Evolutionary conservation across 805 yeast genomes (phyloP).

Genomic region (Candida vaughaniae): DNA sequence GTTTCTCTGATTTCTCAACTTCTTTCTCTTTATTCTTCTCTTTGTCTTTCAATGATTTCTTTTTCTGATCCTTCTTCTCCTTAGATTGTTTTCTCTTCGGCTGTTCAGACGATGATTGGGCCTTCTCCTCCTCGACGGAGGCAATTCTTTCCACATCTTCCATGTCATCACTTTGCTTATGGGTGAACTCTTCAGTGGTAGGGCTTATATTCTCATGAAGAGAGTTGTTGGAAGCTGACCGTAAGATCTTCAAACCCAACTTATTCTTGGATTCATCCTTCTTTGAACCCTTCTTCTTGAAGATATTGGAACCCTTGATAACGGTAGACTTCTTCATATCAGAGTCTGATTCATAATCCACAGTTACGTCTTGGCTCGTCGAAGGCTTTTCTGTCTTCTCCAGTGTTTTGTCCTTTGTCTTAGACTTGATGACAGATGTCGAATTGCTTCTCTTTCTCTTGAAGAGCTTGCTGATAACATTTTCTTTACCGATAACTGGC

Average conservation of each 20-base stretch:
- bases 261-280: slow-evolving; percentile 14
- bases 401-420: background rate
- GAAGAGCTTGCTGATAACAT: slow-evolving; percentile 41
- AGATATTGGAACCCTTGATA: slow-evolving; percentile 10
- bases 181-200: slow-evolving; percentile 2
- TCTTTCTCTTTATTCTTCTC: slow-evolving; percentile 4
- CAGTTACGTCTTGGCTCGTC: slow-evolving; percentile 18
- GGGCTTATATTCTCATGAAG: slow-evolving; percentile 9
- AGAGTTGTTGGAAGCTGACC: slow-evolving; percentile 10
- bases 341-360: slow-evolving; percentile 26
- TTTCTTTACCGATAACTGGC: slow-evolving; percentile 29
- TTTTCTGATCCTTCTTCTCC: slow-evolving; percentile 3
- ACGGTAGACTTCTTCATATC: slow-evolving; percentile 6
- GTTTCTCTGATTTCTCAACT: slow-evolving; percentile 3
- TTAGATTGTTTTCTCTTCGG: background rate
- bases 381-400: slow-evolving; percentile 2
- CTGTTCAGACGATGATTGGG: background rate
- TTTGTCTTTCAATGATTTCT: slow-evolving; percentile 4
- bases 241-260: slow-evolving; percentile 13
- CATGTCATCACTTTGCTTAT: background rate
- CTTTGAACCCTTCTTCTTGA: slow-evolving; percentile 18
- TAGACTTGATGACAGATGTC: slow-evolving; percentile 3
- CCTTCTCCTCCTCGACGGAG: background rate
- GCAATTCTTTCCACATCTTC: slow-evolving; percentile 4
- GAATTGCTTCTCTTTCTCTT: slow-evolving; percentile 31